These are phyloP conservation scores for Cinchona pubescens DNA, from an alignment of 257 asterid genomes.

Conservation along the genomic window DNA sequence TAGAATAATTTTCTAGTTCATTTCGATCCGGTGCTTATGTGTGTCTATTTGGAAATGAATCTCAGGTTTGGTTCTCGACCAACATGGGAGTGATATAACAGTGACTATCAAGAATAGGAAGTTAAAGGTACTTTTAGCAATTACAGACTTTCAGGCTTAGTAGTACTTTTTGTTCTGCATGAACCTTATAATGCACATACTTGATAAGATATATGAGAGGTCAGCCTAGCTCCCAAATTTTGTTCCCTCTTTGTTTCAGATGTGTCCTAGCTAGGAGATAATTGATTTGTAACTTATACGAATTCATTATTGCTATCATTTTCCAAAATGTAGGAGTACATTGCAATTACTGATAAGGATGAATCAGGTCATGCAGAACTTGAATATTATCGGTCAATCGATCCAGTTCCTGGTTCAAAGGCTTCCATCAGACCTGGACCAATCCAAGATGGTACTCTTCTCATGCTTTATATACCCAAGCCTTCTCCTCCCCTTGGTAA, in stretches of 20 bases:
- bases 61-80: too few relatives aligned
- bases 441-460: slow-evolving; percentile 78
- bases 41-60: too few relatives aligned
- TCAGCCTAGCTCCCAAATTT: not conserved
- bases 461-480: slow-evolving; percentile 71
- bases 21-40: slow-evolving; percentile 1
- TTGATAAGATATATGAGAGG: not conserved
- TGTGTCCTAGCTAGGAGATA: not conserved
- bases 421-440: slow-evolving; percentile 70
- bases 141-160: too few relatives aligned
- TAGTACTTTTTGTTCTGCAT: too few relatives aligned
- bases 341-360: not conserved
- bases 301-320: not conserved
- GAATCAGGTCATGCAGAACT: too few relatives aligned
- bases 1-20: not conserved
- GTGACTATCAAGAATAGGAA: too few relatives aligned
- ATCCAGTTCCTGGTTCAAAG: slow-evolving; percentile 78
- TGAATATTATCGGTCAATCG: slow-evolving; percentile 70
- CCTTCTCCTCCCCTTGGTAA: slow-evolving; percentile 65
- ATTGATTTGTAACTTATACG: not conserved
- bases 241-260: not conserved
- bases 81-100: too few relatives aligned
- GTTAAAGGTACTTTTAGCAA: too few relatives aligned
- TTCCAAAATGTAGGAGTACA: slow-evolving; percentile 28
- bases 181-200: too few relatives aligned